These are phyloP conservation scores for Venturia effusa DNA, from an alignment of 2,329 filamentous ascomycete species.

Conservation along the genomic window DNA sequence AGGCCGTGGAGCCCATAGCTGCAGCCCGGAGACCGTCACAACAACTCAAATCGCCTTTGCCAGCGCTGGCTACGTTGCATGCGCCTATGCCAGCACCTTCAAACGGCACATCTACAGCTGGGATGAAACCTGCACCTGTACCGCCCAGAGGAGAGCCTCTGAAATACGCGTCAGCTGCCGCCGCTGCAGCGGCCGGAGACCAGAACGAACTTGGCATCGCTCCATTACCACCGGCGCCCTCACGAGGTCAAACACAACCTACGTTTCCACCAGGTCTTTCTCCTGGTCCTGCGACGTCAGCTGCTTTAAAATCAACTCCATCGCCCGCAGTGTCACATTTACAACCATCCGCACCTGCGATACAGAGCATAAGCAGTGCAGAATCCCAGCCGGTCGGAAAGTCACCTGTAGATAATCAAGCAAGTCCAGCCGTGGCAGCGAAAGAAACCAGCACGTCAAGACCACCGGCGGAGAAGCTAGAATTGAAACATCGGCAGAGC, in stretches of 20 bases:
- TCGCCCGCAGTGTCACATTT: slow-evolving; percentile 13
- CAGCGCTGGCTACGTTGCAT: slow-evolving; percentile 84
- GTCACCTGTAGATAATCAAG: slow-evolving; percentile 39
- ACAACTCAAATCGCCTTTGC: slow-evolving; percentile 75
- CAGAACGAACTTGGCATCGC: slow-evolving; percentile 84
- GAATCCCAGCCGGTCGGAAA: slow-evolving; percentile 30
- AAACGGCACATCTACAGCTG: slow-evolving; percentile 47
- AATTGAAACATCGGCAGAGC: background rate
- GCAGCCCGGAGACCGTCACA: slow-evolving; percentile 69
- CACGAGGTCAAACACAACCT: background rate
- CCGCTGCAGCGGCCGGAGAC: slow-evolving; percentile 82
- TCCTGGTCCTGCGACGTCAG: background rate
- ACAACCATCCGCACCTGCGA: slow-evolving; percentile 18
- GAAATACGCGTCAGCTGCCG: slow-evolving; percentile 94
- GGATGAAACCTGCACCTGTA: slow-evolving; percentile 87
- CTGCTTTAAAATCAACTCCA: background rate
- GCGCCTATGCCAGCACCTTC: slow-evolving; percentile 50
- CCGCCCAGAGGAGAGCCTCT: slow-evolving; percentile 82
- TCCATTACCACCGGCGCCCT: slow-evolving; percentile 82
- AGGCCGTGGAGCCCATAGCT: slow-evolving; percentile 48
- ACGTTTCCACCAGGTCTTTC: slow-evolving; percentile 7
- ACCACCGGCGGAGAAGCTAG: background rate
- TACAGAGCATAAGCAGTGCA: slow-evolving; percentile 18
- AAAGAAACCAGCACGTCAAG: background rate
- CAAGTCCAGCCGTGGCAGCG: slow-evolving; percentile 30